Base-by-base conservation (phyloP, 805 yeast species). In the Hanseniaspora taiwanica region DNA sequence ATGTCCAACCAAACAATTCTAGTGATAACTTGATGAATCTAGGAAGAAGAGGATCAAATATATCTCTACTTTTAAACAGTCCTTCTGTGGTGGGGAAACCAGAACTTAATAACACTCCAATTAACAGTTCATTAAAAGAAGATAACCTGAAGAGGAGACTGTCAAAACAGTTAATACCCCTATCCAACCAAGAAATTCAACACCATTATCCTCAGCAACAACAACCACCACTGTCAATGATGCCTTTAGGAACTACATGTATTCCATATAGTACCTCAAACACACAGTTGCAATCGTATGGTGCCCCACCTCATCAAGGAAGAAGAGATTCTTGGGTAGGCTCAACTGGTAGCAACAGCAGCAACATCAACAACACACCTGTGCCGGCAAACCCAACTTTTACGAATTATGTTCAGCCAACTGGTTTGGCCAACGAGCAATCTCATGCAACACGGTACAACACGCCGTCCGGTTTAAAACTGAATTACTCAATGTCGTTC, bases 181-280 rank as follows among this genome's bases (percentile, higher is more conserved):
- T 23, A 14, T 7, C 8, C 25, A 21, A 16, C 13, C 35, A 39
- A 27, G 31, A 39, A 21, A 16, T 21, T 21, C 10, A 27, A 35
- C 21, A 27, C 37, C 9, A 39, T 29, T 25, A 33, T 19, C 27
- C 42, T 40, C 45, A 43, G 12, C 49, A 40, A 14, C 47, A 29
- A 13, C 27, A 37, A 14, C 35, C 21, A n/a, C n/a, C 35, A 10
- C 16, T 17, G 25, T 21, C 19, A 27, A n/a, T 13, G 21, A 10
- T n/a, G 14, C 36, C 14, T 14, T n/a, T n/a, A 34, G 18, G 20
- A 18, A 17, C 23, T 21, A 18, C 20, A 20, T 36, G 18, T 13
- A 17, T 18, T 29, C 12, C 23, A 27, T 37, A 8, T 23, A 31
- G 17, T 37, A 29, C 24, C 20, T 29, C 19, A 14, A n/a, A n/a